Conservation (phyloP, 2,329 filamentous ascomycete species). For the Ceratocystis alfenasii region DNA sequence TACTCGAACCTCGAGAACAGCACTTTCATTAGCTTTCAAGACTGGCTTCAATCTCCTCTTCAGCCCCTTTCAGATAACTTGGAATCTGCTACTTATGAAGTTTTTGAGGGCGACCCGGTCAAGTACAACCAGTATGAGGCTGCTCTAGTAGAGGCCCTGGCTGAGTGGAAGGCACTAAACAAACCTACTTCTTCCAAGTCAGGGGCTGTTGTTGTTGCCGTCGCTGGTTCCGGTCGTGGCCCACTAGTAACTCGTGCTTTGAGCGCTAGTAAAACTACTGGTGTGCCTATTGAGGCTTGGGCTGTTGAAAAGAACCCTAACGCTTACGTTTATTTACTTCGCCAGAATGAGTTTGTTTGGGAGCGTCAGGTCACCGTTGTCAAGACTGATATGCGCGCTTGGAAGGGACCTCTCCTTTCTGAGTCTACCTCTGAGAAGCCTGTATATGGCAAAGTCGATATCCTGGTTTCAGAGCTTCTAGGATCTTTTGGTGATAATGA, state of each 20-base stretch:
- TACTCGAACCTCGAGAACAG: conserved; percentile 40
- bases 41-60: conserved; percentile 88
- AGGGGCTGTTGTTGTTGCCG: conserved; percentile 69
- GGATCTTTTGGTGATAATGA: conserved; percentile 97
- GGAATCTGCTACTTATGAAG: conserved; percentile 94
- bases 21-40: conserved; percentile 56
- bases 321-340: conserved; percentile 81
- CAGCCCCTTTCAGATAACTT: conserved; percentile 93
- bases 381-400: conserved; percentile 93
- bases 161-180: conserved; percentile 60
- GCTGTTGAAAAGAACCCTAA: conserved; percentile 98
- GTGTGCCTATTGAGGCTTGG: conserved; percentile 73
- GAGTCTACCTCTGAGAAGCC: conserved; percentile 34
- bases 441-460: conserved; percentile 62
- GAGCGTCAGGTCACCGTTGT: conserved; percentile 68
- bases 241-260: conserved; percentile 82
- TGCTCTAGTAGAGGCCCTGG: conserved; percentile 68
- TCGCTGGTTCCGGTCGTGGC: conserved; percentile 85
- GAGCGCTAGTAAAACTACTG: conserved; percentile 62
- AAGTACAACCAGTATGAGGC: conserved; percentile 95
- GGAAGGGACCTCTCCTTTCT: conserved; percentile 63
- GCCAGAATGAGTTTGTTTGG: conserved; percentile 79
- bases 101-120: conserved; percentile 95
- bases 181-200: conserved; percentile 63
- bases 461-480: conserved; percentile 84